phyloP scores from a whole-genome alignment of 768 basidiomycete genomes.

The Dentipellis fragilis region DNA sequence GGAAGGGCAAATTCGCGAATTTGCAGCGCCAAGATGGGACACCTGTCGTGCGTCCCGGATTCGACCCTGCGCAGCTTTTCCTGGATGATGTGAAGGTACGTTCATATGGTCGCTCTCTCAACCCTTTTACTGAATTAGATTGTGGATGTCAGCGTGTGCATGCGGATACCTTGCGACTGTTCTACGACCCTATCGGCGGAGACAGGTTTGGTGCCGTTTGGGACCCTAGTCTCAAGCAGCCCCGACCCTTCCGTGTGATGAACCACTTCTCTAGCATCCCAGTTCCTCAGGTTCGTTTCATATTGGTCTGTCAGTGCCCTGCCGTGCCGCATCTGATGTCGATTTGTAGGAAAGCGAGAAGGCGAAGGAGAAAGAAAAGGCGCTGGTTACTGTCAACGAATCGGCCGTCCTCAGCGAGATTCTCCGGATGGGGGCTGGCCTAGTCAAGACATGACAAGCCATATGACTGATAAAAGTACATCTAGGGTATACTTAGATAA shows the following conservation, averaged over 20 bases:
- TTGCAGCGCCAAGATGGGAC: conserved; percentile 21
- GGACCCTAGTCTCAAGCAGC: conserved; percentile 60
- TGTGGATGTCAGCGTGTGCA: conserved; percentile 46
- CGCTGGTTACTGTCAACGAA: conserved; percentile 57
- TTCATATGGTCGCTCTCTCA: background rate
- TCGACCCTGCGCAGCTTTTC: conserved; percentile 67
- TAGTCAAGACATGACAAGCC: conserved; percentile 34
- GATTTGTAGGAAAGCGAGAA: conserved; percentile 17
- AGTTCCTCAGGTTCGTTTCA: conserved; percentile 21
- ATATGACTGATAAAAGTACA: background rate
- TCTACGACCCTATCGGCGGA: conserved; percentile 79
- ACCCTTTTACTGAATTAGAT: background rate
- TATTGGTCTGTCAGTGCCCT: background rate
- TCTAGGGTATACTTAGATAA: background rate
- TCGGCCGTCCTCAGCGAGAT: conserved; percentile 64
- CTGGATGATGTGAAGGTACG: conserved; percentile 66
- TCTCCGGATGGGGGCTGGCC: conserved; percentile 58
- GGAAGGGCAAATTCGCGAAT: conserved; percentile 37
- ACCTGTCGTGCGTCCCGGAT: conserved; percentile 44
- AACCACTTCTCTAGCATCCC: conserved; percentile 74
- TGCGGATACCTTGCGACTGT: conserved; percentile 69
- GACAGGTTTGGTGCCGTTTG: conserved; percentile 74
- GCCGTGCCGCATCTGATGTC: conserved; percentile 1
- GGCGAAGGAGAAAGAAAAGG: conserved; percentile 42
- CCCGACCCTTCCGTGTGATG: conserved; percentile 69